Conservation (phyloP, 306 rosid species). For the Rosa rugosa region DNA sequence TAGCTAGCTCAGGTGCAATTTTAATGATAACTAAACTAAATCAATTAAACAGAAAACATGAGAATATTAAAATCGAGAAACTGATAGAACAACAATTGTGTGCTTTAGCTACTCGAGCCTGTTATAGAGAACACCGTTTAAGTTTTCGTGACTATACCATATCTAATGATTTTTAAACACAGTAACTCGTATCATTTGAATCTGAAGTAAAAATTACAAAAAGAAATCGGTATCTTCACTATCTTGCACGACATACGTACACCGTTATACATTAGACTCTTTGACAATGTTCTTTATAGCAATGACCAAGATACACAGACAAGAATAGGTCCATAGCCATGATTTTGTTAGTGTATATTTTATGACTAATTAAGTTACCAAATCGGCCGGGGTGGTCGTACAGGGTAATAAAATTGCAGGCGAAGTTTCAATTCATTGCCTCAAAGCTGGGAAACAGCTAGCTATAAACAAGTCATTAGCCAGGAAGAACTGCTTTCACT, state of each 20-base stretch:
- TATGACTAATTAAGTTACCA: not conserved
- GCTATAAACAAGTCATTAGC: not conserved
- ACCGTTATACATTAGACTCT: too few species aligned
- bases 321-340: not conserved
- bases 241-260: too few species aligned
- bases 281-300: not conserved
- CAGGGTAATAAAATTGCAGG: not conserved
- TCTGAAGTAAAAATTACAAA: too few species aligned
- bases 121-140: not conserved
- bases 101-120: not conserved
- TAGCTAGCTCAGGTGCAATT: not conserved
- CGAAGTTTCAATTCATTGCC: not conserved
- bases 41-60: not conserved
- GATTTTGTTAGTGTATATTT: not conserved
- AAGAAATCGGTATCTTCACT: too few species aligned
- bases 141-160: not conserved
- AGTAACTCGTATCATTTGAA: too few species aligned
- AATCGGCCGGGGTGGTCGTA: not conserved
- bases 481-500: not conserved
- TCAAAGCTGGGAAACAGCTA: constrained; percentile 12
- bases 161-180: too few species aligned
- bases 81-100: not conserved
- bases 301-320: not conserved
- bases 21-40: not conserved
- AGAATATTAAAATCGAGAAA: not conserved